These are phyloP conservation scores for Globisporangium cystogenes DNA, from an alignment of 352 stramenopile genomes.

Conservation along the genomic window DNA sequence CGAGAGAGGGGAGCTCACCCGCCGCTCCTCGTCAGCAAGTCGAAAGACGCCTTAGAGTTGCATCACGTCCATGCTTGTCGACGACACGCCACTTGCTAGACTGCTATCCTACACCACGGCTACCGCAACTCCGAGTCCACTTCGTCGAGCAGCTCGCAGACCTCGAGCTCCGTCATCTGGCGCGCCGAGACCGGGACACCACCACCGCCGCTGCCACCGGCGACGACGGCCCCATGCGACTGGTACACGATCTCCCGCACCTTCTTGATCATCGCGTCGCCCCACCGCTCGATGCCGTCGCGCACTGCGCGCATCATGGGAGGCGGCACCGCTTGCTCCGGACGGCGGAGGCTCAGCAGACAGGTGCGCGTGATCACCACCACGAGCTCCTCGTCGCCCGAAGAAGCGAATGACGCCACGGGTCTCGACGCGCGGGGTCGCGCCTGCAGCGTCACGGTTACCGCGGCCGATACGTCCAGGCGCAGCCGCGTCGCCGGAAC, in stretches of 20 bases:
- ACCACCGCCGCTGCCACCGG: too few relatives aligned
- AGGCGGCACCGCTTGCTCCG: not conserved
- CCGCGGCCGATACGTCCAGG: not conserved
- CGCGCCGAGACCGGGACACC: not conserved
- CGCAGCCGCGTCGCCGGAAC: not conserved
- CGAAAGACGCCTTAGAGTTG: too few relatives aligned
- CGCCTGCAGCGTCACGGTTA: not conserved
- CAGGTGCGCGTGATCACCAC: not conserved
- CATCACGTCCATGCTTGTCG: too few relatives aligned
- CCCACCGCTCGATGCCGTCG: constrained; percentile 5
- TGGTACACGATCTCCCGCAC: constrained; percentile 1
- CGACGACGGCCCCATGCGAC: not conserved
- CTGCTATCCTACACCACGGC: too few relatives aligned
- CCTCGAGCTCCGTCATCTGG: not conserved
- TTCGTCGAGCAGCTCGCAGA: not conserved
- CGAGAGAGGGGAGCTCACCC: too few relatives aligned
- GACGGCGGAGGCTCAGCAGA: not conserved
- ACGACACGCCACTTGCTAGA: too few relatives aligned
- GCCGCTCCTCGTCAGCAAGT: too few relatives aligned
- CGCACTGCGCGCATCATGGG: constrained; percentile 1
- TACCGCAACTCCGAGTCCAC: not conserved
- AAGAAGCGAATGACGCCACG: too few relatives aligned
- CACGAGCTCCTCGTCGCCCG: not conserved
- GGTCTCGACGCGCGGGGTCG: not conserved
- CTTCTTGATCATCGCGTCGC: constrained; percentile 10